These are phyloP conservation scores for Didymella keratinophila DNA, from an alignment of 2,329 filamentous ascomycete species.

Conservation along the genomic window DNA sequence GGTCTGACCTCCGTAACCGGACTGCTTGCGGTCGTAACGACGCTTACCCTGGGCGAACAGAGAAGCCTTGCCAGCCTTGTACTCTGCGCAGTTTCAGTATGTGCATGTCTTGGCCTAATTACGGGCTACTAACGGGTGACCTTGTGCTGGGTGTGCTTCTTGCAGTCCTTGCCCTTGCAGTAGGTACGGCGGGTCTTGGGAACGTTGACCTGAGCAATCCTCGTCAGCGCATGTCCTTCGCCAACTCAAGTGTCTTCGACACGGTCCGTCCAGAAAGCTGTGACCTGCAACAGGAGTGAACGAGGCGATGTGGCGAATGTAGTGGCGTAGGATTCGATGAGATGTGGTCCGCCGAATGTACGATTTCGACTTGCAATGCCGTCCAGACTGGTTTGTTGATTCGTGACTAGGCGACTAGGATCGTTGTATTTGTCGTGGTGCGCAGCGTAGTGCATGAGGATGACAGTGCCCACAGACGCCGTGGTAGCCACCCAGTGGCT, in stretches of 20 bases:
- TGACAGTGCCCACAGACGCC: background rate
- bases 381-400: background rate
- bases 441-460: background rate
- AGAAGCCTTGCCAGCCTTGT: constrained; percentile 97
- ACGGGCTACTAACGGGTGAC: constrained; percentile 46
- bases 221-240: constrained; percentile 29
- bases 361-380: background rate
- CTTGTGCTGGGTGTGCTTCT: constrained; percentile 56
- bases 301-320: constrained; percentile 10
- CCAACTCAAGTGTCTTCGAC: constrained; percentile 10
- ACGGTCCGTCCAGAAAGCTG: constrained; percentile 17
- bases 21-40: constrained; percentile 91
- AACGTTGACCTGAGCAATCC: constrained; percentile 81
- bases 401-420: too few species aligned
- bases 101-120: constrained; percentile 4
- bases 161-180: constrained; percentile 96
- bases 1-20: constrained; percentile 99
- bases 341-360: background rate
- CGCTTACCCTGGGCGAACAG: constrained; percentile 99
- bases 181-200: constrained; percentile 97
- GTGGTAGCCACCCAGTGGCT: background rate
- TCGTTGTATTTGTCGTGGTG: background rate
- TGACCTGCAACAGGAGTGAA: constrained; percentile 26
- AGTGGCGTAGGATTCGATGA: background rate
- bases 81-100: constrained; percentile 61